A percentile compares a stretch with the other conserved stretches of the same genome.
Conservation (phyloP, 176 grass and related monocot species). For the Phoenix roebelenii region DNA sequence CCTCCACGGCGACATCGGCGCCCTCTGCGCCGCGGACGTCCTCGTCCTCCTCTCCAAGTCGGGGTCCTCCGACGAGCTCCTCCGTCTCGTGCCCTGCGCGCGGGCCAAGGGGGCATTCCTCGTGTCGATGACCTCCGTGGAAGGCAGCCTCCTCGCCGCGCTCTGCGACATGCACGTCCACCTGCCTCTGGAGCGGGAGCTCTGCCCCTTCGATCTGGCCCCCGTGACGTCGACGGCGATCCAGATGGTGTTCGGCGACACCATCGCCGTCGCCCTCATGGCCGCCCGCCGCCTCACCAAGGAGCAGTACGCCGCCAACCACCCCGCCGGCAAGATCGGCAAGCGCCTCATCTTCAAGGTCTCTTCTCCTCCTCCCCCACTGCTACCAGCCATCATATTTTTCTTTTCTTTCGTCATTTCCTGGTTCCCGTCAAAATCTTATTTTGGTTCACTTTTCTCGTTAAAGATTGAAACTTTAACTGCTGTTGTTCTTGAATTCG, state of each 20-base stretch:
- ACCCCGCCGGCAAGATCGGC: slow-evolving; percentile 93
- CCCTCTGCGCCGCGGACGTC: slow-evolving; percentile 58
- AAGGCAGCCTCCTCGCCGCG: slow-evolving; percentile 45
- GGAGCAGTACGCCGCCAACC: slow-evolving; percentile 79
- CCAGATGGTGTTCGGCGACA: slow-evolving; percentile 93
- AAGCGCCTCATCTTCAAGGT: slow-evolving; percentile 98
- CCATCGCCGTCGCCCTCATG: slow-evolving; percentile 77
- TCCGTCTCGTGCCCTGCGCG: slow-evolving; percentile 65
- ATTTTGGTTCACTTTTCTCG: no score
- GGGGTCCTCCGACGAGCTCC: slow-evolving; percentile 85
- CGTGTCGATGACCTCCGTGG: slow-evolving; percentile 68
- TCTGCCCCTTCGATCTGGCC: slow-evolving; percentile 85
- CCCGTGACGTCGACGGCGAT: slow-evolving; percentile 78
- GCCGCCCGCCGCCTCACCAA: slow-evolving; percentile 43
- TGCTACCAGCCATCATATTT: no score
- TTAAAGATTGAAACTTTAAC: no score
- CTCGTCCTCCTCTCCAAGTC: slow-evolving; percentile 89
- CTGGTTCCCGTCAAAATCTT: no score
- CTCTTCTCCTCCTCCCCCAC: no score
- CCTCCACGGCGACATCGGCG: slow-evolving; percentile 87
- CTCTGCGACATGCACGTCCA: slow-evolving; percentile 83
- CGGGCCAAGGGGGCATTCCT: slow-evolving; percentile 67
- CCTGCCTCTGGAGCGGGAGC: slow-evolving; percentile 78
- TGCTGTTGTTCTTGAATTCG: no score
- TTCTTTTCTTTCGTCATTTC: no score